Conservation (phyloP, 805 yeast genomes). For the Candida berthetii region DNA sequence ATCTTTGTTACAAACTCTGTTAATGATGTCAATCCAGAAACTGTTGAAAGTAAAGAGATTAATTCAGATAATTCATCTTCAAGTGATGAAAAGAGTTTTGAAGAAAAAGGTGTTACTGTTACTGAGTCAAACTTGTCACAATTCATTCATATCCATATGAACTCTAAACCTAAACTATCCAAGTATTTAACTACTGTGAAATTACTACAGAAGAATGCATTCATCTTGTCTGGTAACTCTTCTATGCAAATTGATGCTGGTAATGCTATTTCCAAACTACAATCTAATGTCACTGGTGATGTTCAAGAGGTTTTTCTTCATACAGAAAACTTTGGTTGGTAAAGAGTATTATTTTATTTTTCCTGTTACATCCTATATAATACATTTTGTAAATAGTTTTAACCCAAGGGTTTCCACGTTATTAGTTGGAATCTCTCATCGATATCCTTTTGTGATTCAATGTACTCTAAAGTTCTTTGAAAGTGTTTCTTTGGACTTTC, state of each 20-base stretch:
- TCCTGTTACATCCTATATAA: too few species aligned
- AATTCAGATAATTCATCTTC: neutral
- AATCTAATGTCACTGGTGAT: conserved; percentile 17
- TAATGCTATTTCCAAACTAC: conserved; percentile 33
- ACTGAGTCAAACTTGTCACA: neutral
- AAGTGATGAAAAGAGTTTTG: neutral
- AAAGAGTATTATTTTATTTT: too few species aligned
- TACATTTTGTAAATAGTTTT: neutral
- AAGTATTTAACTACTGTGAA: conserved; percentile 1
- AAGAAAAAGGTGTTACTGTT: neutral
- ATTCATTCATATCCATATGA: conserved; percentile 3
- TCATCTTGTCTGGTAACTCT: conserved; percentile 41
- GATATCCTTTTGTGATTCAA: conserved; percentile 57
- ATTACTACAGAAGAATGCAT: conserved; percentile 25
- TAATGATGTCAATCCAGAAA: conserved; percentile 2
- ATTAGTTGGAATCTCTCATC: conserved; percentile 66
- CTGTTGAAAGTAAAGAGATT: neutral
- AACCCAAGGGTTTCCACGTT: conserved; percentile 10
- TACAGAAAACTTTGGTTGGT: conserved; percentile 45
- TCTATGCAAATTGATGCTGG: conserved; percentile 32
- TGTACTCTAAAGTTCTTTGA: conserved; percentile 65
- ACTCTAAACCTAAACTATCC: conserved; percentile 11
- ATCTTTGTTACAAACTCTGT: conserved; percentile 25
- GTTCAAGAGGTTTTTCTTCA: conserved; percentile 43
- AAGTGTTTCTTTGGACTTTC: conserved; percentile 41